Conservation (phyloP, 164 flowering plant species). For the Litsea cubeba region DNA sequence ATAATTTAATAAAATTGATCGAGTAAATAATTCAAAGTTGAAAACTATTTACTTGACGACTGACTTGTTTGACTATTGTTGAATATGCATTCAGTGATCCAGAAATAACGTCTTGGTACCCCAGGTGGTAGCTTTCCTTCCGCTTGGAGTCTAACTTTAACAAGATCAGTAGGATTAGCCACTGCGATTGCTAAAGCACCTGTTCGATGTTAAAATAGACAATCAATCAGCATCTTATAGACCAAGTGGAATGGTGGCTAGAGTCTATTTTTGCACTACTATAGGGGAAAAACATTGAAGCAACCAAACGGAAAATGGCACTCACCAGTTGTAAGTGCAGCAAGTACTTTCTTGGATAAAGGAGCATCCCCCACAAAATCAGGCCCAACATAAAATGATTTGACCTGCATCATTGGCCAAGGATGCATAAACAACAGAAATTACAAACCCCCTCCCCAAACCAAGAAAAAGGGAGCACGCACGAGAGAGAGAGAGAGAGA, state of each 20-base stretch:
- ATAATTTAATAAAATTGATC: neutral
- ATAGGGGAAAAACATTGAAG: neutral
- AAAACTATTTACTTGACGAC: slow-evolving; percentile 4
- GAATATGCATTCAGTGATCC: slow-evolving; percentile 86
- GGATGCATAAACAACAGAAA: neutral
- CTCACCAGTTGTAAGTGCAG: slow-evolving; percentile 86
- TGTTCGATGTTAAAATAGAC: slow-evolving; percentile 25
- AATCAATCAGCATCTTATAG: neutral
- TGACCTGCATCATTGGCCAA: slow-evolving; percentile 49
- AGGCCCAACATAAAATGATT: slow-evolving; percentile 54
- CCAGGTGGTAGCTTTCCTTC: slow-evolving; percentile 90
- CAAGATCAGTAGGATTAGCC: slow-evolving; percentile 99
- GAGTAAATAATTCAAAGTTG: neutral
- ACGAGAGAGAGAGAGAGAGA: too few relatives aligned
- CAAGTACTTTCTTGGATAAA: slow-evolving; percentile 64
- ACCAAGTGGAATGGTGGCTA: neutral
- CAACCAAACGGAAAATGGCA: slow-evolving; percentile 3
- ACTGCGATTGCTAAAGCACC: slow-evolving; percentile 85
- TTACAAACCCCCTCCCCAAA: too few relatives aligned
- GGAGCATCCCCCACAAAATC: slow-evolving; percentile 72
- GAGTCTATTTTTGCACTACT: neutral
- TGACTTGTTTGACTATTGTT: slow-evolving; percentile 73
- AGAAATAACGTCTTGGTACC: slow-evolving; percentile 69
- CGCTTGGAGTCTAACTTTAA: slow-evolving; percentile 92
- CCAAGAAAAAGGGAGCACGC: too few relatives aligned